phyloP scores from a whole-genome alignment of 2,329 filamentous ascomycete species.

The Didymella pomorum region DNA sequence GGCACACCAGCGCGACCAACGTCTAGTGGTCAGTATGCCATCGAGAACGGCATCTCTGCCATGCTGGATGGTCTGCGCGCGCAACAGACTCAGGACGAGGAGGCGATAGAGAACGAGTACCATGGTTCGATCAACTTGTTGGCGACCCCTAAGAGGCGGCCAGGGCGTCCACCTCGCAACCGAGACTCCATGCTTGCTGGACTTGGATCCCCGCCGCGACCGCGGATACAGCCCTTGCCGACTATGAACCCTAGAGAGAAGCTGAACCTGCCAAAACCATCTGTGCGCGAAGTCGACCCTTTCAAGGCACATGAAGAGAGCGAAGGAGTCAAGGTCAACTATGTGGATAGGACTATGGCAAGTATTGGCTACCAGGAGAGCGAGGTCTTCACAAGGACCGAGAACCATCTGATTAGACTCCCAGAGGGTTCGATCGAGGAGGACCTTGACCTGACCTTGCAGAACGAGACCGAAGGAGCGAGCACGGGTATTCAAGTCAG shows the following conservation, averaged over 20 bases:
- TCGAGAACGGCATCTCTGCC: slow-evolving; percentile 47
- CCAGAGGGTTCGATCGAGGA: slow-evolving; percentile 70
- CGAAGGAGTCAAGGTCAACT: slow-evolving; percentile 82
- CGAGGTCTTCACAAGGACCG: slow-evolving; percentile 83
- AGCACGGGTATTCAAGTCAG: slow-evolving; percentile 65
- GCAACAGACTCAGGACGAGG: slow-evolving; percentile 41
- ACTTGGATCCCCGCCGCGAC: slow-evolving; percentile 66
- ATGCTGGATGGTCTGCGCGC: slow-evolving; percentile 47
- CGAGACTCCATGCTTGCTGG: slow-evolving; percentile 67
- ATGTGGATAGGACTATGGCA: slow-evolving; percentile 95
- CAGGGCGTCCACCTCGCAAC: slow-evolving; percentile 71
- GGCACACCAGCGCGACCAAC: slow-evolving; percentile 50
- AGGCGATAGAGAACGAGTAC: slow-evolving; percentile 23
- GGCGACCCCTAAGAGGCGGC: slow-evolving; percentile 62
- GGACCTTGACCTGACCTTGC: slow-evolving; percentile 65
- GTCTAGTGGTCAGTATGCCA: slow-evolving; percentile 40
- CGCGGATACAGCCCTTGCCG: slow-evolving; percentile 75
- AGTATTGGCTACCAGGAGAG: slow-evolving; percentile 96
- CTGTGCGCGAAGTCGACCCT: slow-evolving; percentile 79
- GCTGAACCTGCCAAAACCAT: slow-evolving; percentile 78
- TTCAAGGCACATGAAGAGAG: slow-evolving; percentile 84
- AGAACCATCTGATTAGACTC: slow-evolving; percentile 72
- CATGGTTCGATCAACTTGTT: slow-evolving; percentile 22
- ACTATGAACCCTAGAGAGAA: slow-evolving; percentile 83
- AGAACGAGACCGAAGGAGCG: slow-evolving; percentile 67